A percentile compares a stretch with the other conserved stretches of the same genome.
These are phyloP conservation scores for Geotrichum histeridarum DNA, from an alignment of 1,139 yeast genomes.

Conservation along the genomic window DNA sequence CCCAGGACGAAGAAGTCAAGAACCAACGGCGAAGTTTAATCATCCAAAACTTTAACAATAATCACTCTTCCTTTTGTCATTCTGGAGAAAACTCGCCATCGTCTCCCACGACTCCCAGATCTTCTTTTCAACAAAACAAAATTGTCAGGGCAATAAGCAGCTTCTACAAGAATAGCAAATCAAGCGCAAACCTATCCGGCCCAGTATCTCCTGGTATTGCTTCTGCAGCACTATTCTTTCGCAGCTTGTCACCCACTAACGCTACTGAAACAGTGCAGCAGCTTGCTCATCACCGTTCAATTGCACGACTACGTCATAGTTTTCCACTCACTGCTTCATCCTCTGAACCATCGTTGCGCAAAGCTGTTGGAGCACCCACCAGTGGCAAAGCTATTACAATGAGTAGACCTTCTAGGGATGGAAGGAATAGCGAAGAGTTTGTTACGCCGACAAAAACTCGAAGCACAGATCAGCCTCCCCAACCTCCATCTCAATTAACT, in stretches of 20 bases:
- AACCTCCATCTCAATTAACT: slow-evolving; percentile 3
- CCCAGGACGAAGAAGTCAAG: slow-evolving; percentile 2
- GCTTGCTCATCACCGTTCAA: not conserved
- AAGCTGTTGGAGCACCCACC: not conserved
- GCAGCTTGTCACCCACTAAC: slow-evolving; percentile 1
- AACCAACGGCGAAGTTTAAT: slow-evolving; percentile 10
- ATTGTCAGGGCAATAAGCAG: not conserved
- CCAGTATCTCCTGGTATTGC: not conserved
- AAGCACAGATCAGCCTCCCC: not conserved
- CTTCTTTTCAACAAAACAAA: slow-evolving; percentile 1
- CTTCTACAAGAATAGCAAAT: not conserved
- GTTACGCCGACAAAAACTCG: not conserved
- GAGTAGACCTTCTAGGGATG: not conserved
- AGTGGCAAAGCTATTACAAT: not conserved
- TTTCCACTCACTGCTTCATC: not conserved
- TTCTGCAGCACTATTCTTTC: slow-evolving; percentile 4
- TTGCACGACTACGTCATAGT: not conserved
- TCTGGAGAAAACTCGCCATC: not conserved
- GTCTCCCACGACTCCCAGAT: not conserved
- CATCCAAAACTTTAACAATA: slow-evolving; percentile 14
- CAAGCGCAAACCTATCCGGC: not conserved
- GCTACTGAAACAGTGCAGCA: not conserved
- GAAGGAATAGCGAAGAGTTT: not conserved
- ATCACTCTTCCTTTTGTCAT: slow-evolving; percentile 5
- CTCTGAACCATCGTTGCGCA: not conserved